A percentile compares a stretch with the other conserved stretches of the same genome.
Conservation (phyloP, 768 basidiomycete genomes). For the Trametopsis cervina region DNA sequence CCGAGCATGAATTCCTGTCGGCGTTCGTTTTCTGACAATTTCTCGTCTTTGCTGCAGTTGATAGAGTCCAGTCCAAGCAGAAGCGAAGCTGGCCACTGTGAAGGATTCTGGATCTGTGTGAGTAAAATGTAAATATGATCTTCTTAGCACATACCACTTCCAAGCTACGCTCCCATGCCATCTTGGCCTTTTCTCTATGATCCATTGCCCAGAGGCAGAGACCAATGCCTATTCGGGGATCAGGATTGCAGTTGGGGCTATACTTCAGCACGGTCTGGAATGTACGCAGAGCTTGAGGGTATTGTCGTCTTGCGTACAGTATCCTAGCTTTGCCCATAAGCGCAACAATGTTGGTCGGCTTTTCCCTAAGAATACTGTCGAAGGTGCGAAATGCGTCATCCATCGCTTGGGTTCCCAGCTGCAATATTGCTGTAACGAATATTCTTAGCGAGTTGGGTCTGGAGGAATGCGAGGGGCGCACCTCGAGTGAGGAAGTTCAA, state of each 20-base stretch:
- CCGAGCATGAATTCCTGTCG: constrained; percentile 54
- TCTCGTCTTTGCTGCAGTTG: constrained; percentile 74
- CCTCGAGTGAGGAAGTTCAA: constrained; percentile 63
- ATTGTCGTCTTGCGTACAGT: constrained; percentile 71
- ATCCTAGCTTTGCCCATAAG: constrained; percentile 88
- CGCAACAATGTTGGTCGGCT: constrained; percentile 84
- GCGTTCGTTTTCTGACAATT: constrained; percentile 57
- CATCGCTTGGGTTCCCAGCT: constrained; percentile 72
- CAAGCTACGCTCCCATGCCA: constrained; percentile 86
- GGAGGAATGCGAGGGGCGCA: constrained; percentile 30
- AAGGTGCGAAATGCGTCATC: constrained; percentile 80
- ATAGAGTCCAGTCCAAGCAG: constrained; percentile 82
- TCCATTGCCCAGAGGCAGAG: constrained; percentile 90
- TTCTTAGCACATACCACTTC: constrained; percentile 57
- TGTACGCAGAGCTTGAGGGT: constrained; percentile 68
- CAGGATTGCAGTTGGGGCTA: constrained; percentile 75
- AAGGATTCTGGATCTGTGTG: constrained; percentile 51
- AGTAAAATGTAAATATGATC: not conserved
- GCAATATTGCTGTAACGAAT: constrained; percentile 57
- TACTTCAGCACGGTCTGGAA: constrained; percentile 83
- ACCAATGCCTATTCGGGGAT: constrained; percentile 94
- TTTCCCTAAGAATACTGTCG: constrained; percentile 67
- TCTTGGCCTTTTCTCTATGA: constrained; percentile 72
- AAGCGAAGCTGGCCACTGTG: constrained; percentile 72
- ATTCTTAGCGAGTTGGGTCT: not conserved